These are phyloP conservation scores for Dianthus caryophyllus DNA, from an alignment of 148 eudicot species.

Conservation along the genomic window DNA sequence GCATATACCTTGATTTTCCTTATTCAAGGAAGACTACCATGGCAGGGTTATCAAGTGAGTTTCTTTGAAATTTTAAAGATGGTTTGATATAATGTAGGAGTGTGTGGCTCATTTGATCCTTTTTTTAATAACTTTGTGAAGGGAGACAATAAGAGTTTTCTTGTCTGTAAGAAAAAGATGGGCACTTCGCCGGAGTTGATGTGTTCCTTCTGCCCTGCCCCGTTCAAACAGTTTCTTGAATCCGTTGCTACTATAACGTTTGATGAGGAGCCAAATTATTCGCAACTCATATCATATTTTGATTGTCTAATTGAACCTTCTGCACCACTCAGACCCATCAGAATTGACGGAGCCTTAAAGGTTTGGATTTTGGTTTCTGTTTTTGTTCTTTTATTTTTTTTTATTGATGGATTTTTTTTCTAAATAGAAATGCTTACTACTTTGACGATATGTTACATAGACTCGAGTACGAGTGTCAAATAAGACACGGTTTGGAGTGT, in stretches of 20 bases:
- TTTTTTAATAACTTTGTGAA: slow-evolving; percentile 28
- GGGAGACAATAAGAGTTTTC: slow-evolving; percentile 97
- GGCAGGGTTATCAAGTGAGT: slow-evolving; percentile 92
- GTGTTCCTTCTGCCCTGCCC: slow-evolving; percentile 94
- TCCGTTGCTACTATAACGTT: slow-evolving; percentile 87
- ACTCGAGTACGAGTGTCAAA: no score
- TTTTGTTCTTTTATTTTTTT: no score
- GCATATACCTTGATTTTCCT: slow-evolving; percentile 79
- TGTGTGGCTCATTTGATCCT: slow-evolving; percentile 10
- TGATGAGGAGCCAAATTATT: slow-evolving; percentile 87
- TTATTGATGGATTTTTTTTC: neutral
- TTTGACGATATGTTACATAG: no score
- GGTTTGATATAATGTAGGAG: no score
- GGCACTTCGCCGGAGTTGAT: slow-evolving; percentile 87
- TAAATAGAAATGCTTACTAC: slow-evolving; percentile 1
- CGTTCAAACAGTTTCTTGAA: slow-evolving; percentile 83
- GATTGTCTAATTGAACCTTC: slow-evolving; percentile 82
- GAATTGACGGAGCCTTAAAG: slow-evolving; percentile 88
- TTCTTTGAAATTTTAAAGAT: slow-evolving; percentile 12
- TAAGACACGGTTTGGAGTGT: no score
- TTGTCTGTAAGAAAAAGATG: slow-evolving; percentile 87
- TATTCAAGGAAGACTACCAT: slow-evolving; percentile 65
- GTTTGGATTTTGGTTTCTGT: slow-evolving; percentile 26
- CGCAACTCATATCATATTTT: slow-evolving; percentile 73
- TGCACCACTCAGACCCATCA: slow-evolving; percentile 69